Conservation (phyloP, 164 flowering plant genomes). For the Saururus chinensis region DNA sequence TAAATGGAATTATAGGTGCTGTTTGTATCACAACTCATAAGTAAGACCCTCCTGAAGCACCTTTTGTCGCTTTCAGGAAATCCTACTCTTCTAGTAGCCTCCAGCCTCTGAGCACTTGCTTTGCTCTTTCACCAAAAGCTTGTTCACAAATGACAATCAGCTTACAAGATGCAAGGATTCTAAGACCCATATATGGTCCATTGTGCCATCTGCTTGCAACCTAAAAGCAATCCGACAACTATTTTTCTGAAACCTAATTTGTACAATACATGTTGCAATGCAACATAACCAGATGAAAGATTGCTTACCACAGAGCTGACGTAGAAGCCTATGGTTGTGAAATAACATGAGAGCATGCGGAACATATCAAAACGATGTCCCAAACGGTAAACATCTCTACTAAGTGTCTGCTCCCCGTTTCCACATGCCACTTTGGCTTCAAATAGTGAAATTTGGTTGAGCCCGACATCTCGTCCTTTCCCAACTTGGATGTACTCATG, state of each 20-base stretch:
- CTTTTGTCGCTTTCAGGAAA: too few relatives aligned
- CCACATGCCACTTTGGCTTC: slow-evolving; percentile 99
- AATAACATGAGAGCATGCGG: slow-evolving; percentile 93
- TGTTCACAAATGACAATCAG: too few relatives aligned
- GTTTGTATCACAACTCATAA: too few relatives aligned
- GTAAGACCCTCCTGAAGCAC: too few relatives aligned
- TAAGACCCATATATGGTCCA: too few relatives aligned
- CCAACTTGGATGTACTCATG: slow-evolving; percentile 99
- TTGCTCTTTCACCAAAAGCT: too few relatives aligned
- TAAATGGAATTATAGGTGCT: too few relatives aligned
- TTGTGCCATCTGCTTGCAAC: too few relatives aligned
- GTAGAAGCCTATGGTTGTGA: slow-evolving; percentile 84
- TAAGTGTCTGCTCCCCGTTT: slow-evolving; percentile 94
- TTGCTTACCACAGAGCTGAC: slow-evolving; percentile 88
- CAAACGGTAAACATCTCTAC: slow-evolving; percentile 84
- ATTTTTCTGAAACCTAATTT: background rate
- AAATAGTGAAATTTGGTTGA: slow-evolving; percentile 93
- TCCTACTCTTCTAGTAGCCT: too few relatives aligned
- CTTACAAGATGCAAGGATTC: too few relatives aligned
- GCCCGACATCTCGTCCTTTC: slow-evolving; percentile 98
- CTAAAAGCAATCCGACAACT: background rate
- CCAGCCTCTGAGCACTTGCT: too few relatives aligned
- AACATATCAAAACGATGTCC: slow-evolving; percentile 98
- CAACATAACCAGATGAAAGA: background rate
- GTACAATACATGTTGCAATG: background rate